These are phyloP conservation scores for Mycena alexandri DNA, from an alignment of 768 basidiomycete species.

Conservation along the genomic window DNA sequence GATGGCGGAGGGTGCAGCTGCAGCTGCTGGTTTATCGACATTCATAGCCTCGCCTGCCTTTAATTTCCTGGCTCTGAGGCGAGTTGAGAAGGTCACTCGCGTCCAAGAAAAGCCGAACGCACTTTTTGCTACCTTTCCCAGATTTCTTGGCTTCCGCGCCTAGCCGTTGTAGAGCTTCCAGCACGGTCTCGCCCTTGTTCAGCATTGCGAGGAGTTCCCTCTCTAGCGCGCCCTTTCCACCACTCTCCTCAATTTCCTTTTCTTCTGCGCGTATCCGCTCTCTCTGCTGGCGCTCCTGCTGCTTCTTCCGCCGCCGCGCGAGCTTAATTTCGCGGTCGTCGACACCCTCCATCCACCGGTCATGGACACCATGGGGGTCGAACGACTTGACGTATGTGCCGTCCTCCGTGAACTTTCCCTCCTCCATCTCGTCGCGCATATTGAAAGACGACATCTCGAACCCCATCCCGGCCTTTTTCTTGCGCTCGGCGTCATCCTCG, in stretches of 20 bases:
- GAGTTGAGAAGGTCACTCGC: slow-evolving; percentile 3
- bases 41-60: slow-evolving; percentile 57
- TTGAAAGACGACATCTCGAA: slow-evolving; percentile 96
- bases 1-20: slow-evolving; percentile 64
- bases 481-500: slow-evolving; percentile 83
- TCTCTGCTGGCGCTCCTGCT: slow-evolving; percentile 78
- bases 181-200: slow-evolving; percentile 90
- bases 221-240: slow-evolving; percentile 74
- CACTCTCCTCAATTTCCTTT: slow-evolving; percentile 75
- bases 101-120: slow-evolving; percentile 42
- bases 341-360: slow-evolving; percentile 95
- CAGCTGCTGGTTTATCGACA: slow-evolving; percentile 57
- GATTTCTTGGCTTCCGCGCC: slow-evolving; percentile 76
- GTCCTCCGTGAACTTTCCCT: slow-evolving; percentile 96
- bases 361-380: slow-evolving; percentile 93
- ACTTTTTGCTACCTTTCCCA: slow-evolving; percentile 49
- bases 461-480: slow-evolving; percentile 91
- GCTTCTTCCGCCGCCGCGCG: slow-evolving; percentile 81
- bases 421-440: slow-evolving; percentile 99
- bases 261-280: slow-evolving; percentile 81
- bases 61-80: slow-evolving; percentile 45
- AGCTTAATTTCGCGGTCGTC: slow-evolving; percentile 88
- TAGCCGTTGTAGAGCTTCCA: slow-evolving; percentile 89
- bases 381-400: slow-evolving; percentile 88
- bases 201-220: slow-evolving; percentile 78